Evolutionary conservation across 345 rosid species (phyloP), one percentile per base, ranked within the genome.

Genomic region (Zanthoxylum bungeanum): DNA sequence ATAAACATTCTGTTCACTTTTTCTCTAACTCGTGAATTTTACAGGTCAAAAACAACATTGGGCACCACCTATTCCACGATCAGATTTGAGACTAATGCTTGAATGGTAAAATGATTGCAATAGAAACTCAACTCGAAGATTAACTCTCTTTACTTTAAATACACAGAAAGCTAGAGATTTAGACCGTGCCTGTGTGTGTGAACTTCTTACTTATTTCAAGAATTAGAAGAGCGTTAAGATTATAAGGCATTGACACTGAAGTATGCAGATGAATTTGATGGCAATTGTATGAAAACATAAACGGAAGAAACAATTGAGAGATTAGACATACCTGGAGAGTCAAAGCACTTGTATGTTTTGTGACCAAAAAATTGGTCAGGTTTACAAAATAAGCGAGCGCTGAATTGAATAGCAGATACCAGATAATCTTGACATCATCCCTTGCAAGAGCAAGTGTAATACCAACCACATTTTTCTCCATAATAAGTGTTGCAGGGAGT

Each of bases 361-460:
- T 96, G 83, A 96, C 99, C 89, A 96, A 83, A 76, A 96, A 96
- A 77, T 96, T 96, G 81, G 98, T 91, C 91, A 93, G 80, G 81
- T 96, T 96, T 22, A 93, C 99, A 69, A 91, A 93, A 80, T 91
- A 96, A 9, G 99, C 99, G 1, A 93, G 90, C 1, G 90, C 87
- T 40, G 99, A 96, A 77, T 93, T 96, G 91, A 93, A 96, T 33
- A 96, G 81, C 55, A 96, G 91, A 78, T 93, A 93, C 98, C 97
- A 96, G 44, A 96, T 75, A 78, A 96, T 89, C 85, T 81, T 89
- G 75, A 82, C 52, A 71, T 96, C 96, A 60, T 89, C 97, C 83
- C 99, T 85, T 16, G 99, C 98, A 68, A 96, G 98, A 59, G 99
- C 96, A 60, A 96, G 84, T 2, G 98, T 85, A 37, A 96, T 96